Conservation (phyloP, 805 yeast species). For the Saturnispora quitensis region DNA sequence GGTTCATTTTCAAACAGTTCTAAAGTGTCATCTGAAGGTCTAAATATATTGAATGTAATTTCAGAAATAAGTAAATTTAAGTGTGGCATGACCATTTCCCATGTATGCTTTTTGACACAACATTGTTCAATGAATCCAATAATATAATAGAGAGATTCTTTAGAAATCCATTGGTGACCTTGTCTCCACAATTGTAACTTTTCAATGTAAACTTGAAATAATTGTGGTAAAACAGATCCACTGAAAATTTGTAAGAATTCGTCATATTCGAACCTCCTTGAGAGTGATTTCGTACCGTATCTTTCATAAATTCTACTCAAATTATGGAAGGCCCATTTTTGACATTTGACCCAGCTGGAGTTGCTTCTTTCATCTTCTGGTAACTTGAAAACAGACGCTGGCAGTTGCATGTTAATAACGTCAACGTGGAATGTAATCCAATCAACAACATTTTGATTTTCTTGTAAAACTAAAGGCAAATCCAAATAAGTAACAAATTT, state of each 20-base stretch:
- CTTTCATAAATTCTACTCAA: conserved; percentile 61
- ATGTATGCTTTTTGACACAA: conserved; percentile 49
- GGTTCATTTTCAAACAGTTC: conserved; percentile 86
- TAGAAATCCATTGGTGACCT: conserved; percentile 58
- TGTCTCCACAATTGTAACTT: conserved; percentile 70
- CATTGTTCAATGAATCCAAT: conserved; percentile 56
- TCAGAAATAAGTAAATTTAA: conserved; percentile 55
- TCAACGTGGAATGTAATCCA: conserved; percentile 77
- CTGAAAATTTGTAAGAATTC: conserved; percentile 50
- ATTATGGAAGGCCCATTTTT: conserved; percentile 85
- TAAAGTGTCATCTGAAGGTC: conserved; percentile 62
- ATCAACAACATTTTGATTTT: conserved; percentile 37
- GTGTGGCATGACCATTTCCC: conserved; percentile 66
- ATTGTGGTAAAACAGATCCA: conserved; percentile 59
- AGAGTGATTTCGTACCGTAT: conserved; percentile 47
- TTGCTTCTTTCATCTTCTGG: conserved; percentile 43
- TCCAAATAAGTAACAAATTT: conserved; percentile 78
- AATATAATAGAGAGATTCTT: conserved; percentile 54
- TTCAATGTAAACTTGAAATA: conserved; percentile 52
- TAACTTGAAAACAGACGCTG: conserved; percentile 40
- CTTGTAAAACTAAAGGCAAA: conserved; percentile 60
- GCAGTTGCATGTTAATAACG: conserved; percentile 52
- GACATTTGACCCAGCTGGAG: conserved; percentile 63
- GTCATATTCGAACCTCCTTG: conserved; percentile 44
- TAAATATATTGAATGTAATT: conserved; percentile 69